phyloP scores from a whole-genome alignment of 169 alveolate species.

The Plasmodium falciparum region DNA sequence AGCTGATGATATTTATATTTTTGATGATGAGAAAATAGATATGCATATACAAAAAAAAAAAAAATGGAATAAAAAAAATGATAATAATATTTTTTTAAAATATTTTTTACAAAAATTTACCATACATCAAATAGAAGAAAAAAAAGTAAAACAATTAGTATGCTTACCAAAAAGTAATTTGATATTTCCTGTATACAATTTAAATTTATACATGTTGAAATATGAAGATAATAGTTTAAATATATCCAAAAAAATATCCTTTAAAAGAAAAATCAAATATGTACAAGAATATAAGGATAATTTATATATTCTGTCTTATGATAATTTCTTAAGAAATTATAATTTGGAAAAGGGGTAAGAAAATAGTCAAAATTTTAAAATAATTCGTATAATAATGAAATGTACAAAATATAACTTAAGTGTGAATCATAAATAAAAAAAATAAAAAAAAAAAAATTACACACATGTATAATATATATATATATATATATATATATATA shows the following conservation, averaged over 20 bases:
- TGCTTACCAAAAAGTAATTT: slow-evolving; percentile 52
- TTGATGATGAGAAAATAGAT: slow-evolving; percentile 23
- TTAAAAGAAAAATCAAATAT: slow-evolving; percentile 23
- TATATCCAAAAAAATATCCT: slow-evolving; percentile 34
- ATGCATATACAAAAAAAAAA: slow-evolving; percentile 18
- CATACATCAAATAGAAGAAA: slow-evolving; percentile 26
- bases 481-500: neutral
- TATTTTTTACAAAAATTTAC: slow-evolving; percentile 29
- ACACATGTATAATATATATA: neutral
- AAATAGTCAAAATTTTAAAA: neutral
- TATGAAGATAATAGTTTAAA: slow-evolving; percentile 42
- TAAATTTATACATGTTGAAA: slow-evolving; percentile 27
- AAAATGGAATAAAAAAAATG: slow-evolving; percentile 20
- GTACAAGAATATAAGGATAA: slow-evolving; percentile 53
- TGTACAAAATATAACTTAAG: too few species aligned
- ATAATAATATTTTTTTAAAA: slow-evolving; percentile 48
- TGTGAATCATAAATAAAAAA: neutral
- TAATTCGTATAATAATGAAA: neutral
- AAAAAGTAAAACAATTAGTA: slow-evolving; percentile 42
- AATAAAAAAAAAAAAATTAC: neutral
- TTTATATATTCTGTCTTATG: slow-evolving; percentile 22
- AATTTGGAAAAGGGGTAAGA: slow-evolving; percentile 63
- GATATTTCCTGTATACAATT: slow-evolving; percentile 31
- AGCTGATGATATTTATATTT: slow-evolving; percentile 48
- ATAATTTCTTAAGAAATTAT: slow-evolving; percentile 41